Evolutionary conservation across 2,329 filamentous ascomycete species (phyloP).

Genomic region (Fusarium poae): DNA sequence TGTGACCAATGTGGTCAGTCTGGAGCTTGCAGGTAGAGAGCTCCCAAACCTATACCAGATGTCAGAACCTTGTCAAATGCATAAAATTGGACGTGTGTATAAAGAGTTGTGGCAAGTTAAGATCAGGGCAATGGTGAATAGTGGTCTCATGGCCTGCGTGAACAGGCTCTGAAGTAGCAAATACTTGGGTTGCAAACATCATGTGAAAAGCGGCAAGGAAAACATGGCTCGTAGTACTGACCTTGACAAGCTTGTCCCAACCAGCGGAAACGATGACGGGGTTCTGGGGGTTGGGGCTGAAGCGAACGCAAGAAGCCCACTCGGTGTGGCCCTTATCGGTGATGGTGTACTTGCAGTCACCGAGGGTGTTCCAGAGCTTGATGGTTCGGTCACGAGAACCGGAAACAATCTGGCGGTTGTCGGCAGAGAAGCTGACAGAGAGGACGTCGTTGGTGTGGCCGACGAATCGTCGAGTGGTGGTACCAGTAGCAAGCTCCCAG

Average conservation of each 20-base stretch:
- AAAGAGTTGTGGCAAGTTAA: slow-evolving; percentile 39
- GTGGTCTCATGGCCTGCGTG: slow-evolving; percentile 91
- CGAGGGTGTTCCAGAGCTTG: slow-evolving; percentile 99
- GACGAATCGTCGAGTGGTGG: slow-evolving; percentile 97
- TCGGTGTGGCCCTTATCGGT: slow-evolving; percentile 99
- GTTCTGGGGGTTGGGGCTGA: slow-evolving; percentile 99
- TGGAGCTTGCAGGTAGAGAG: slow-evolving; percentile 99
- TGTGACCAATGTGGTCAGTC: slow-evolving; percentile 99
- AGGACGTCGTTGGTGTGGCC: slow-evolving; percentile 99
- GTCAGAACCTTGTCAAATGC: slow-evolving; percentile 29
- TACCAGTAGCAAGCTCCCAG: slow-evolving; percentile 98
- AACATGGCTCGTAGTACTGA: slow-evolving; percentile 64
- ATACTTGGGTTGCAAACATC: slow-evolving; percentile 98
- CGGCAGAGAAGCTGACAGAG: slow-evolving; percentile 99
- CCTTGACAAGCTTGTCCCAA: slow-evolving; percentile 99
- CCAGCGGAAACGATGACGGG: slow-evolving; percentile 98
- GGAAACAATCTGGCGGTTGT: slow-evolving; percentile 99
- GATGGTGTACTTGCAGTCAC: slow-evolving; percentile 99
- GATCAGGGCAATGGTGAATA: slow-evolving; percentile 90
- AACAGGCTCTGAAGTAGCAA: slow-evolving; percentile 99
- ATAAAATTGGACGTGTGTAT: slow-evolving; percentile 7
- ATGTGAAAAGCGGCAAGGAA: slow-evolving; percentile 63
- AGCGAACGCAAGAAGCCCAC: slow-evolving; percentile 99
- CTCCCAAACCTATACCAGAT: slow-evolving; percentile 86
- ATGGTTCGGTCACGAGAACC: slow-evolving; percentile 98